Base-by-base conservation (phyloP, 2,329 filamentous ascomycete species). In the Furcasterigmium furcatum region DNA sequence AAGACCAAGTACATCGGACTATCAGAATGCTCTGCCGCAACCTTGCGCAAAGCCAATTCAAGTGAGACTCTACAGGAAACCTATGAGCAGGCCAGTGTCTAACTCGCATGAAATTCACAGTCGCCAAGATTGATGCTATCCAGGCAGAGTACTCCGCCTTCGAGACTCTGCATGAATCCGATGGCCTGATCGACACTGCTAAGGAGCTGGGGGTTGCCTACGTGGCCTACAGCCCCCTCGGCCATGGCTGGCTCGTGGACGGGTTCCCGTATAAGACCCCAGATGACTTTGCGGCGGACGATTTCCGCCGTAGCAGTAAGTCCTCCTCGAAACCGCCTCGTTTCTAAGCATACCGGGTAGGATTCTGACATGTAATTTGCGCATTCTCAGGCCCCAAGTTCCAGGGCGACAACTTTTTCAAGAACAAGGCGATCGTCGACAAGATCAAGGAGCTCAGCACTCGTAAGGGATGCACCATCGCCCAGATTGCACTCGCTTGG, bases 1-100 rank as follows among this genome's bases (percentile, higher is more conserved):
- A 74, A 73, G 55, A 72, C 70, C 14, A 73, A 72, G 55, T 73
- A 72, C 43, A 74, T 74, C 41, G 72, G 70, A 12, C 60, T 75
- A 1, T 73, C 70, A 0, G 72, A 74, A 45, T 73, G 70, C 48
- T 74, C 71, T 3, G 69, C 70, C 0, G 55, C 55, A 2, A 74
- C 71, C 0, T 51, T 74, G 5, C 66, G 68, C 19, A 71, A 69
- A 46, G 72, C 70, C 1, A 67, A 70, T 44, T 66, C 67, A 2
- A 71, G 69, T 72, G 38, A 36, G 60, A 54, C 2, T 19, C n/a
- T n/a, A n/a, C n/a, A n/a, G n/a, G n/a, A n/a, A n/a, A n/a, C n/a
- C n/a, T n/a, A n/a, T n/a, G n/a, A n/a, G 5, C n/a, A 2, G 36
- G 19, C 6, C 1, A 8, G 9, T 8, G 22, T 34, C 13, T 18